Conservation (phyloP, 2,329 filamentous ascomycete genomes). For the Didymella pinodella region DNA sequence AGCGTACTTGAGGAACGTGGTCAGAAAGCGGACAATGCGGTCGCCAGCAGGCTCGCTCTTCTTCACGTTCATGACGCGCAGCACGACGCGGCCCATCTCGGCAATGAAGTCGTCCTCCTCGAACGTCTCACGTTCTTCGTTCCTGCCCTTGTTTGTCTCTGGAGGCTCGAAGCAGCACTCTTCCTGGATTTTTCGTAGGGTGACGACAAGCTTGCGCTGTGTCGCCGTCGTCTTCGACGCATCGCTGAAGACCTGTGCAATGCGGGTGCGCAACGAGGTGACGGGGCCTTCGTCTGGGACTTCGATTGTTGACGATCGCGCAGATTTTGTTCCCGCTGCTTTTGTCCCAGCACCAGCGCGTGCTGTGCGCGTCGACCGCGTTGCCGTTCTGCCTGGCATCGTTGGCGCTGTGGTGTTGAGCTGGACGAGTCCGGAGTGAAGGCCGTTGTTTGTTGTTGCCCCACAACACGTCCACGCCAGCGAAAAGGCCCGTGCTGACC, state of each 20-base stretch:
- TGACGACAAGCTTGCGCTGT: conserved; percentile 88
- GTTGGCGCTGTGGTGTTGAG: conserved; percentile 12
- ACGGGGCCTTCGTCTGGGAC: conserved; percentile 76
- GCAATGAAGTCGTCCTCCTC: conserved; percentile 86
- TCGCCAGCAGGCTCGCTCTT: conserved; percentile 92
- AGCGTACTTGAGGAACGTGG: conserved; percentile 80
- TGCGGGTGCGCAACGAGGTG: conserved; percentile 74
- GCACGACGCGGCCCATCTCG: conserved; percentile 82
- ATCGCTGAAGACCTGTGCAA: conserved; percentile 67
- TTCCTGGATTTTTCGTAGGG: conserved; percentile 89
- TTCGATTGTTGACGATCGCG: conserved; percentile 55
- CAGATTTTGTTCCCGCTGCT: conserved; percentile 53
- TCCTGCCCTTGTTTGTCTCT: conserved; percentile 55
- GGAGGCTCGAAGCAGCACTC: conserved; percentile 70
- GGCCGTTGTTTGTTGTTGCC: conserved; percentile 9
- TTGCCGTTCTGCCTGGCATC: conserved; percentile 59
- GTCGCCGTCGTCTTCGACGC: conserved; percentile 87
- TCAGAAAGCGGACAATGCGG: conserved; percentile 82
- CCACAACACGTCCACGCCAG: background rate
- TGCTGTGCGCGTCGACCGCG: conserved; percentile 51
- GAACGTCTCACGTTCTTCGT: conserved; percentile 66
- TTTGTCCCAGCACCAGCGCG: conserved; percentile 37
- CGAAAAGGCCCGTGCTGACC: background rate
- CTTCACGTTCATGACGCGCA: conserved; percentile 84
- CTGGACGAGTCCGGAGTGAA: background rate